Evolutionary conservation across 2,329 filamentous ascomycete genomes (phyloP), one percentile per base, ranked within the genome.

Genomic region (Didymella arachidicola): DNA sequence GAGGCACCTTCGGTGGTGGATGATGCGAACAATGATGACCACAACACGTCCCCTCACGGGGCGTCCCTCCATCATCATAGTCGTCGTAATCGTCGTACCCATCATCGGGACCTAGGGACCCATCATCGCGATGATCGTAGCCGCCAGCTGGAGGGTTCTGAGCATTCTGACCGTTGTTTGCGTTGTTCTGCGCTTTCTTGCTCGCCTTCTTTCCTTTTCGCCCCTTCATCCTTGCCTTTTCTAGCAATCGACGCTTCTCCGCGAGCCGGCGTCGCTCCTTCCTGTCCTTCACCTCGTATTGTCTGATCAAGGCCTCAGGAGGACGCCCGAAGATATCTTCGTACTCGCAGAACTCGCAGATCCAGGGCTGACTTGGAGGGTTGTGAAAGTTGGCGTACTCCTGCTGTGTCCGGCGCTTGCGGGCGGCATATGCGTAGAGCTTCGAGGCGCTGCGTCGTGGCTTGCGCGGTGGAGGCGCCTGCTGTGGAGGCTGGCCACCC

Each of bases 311-410:
- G 48, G 92, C 92, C 68, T 87, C 85, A 0, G 95, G 95, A 2
- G 91, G 91, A 51, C 84, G 84, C n/a, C 94, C 94, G 74, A 97
- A 98, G 48, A 99, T 97, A 51, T 87, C 87, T 78, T 98, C 94
- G 73, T 97, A 99, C 77, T 99, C 95, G 81, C 95, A 99, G 75
- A 98, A 98, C 72, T 97, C 92, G 79, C 95, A 99, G 45, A 98
- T 93, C 91, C 93, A 98, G 49, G 93, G 85, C 61, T 97, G 91
- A 64, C 92, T 89, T 0, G 90, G 90, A 1, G 91, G 89, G 69
- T 91, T 88, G 68, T 90, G 87, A 61, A 86, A 87, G 75, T 95
- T 96, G 56, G 86, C 84, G 64, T 90, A 89, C 68, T 91, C 86
- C 60, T 95, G 91, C 70, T 91, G 85, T 45, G 91, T 85, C 59